Conservation (phyloP, 169 alveolate species). For the Plasmodium gallinaceum region DNA sequence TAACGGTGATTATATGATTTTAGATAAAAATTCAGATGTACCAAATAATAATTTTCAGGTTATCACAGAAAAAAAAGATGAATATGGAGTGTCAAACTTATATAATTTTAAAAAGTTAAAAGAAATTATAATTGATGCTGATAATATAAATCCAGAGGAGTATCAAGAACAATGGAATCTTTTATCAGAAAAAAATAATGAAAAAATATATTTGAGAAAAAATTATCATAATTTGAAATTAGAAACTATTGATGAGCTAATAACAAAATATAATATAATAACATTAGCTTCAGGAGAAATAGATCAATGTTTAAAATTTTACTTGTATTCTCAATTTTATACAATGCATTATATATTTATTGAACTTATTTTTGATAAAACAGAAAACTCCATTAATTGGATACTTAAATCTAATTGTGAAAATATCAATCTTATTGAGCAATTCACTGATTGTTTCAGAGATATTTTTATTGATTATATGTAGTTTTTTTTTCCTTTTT, state of each 20-base stretch:
- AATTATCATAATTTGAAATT: constrained; percentile 61
- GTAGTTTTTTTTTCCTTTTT: constrained; percentile 15
- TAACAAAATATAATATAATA: constrained; percentile 69
- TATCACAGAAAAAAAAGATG: neutral
- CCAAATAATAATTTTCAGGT: neutral
- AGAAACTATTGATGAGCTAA: constrained; percentile 69
- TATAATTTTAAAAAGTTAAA: constrained; percentile 45
- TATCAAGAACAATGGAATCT: constrained; percentile 77
- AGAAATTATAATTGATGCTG: constrained; percentile 66
- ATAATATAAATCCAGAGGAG: constrained; percentile 61
- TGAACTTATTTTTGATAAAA: constrained; percentile 71
- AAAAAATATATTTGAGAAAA: constrained; percentile 74
- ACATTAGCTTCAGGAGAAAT: constrained; percentile 77
- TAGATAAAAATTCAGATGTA: neutral
- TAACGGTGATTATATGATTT: neutral
- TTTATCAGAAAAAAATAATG: constrained; percentile 72
- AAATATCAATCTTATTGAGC: constrained; percentile 25
- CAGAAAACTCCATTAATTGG: constrained; percentile 71
- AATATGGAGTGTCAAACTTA: neutral
- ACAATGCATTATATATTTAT: constrained; percentile 74
- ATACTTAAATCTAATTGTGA: constrained; percentile 52
- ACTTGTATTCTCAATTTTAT: constrained; percentile 73
- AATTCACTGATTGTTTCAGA: constrained; percentile 69
- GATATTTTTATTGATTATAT: constrained; percentile 70
- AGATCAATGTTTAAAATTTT: constrained; percentile 63